Evolutionary conservation across 2,329 filamentous ascomycete species (phyloP), one percentile per base, ranked within the genome.

Genomic region (Penicillium sp.): DNA sequence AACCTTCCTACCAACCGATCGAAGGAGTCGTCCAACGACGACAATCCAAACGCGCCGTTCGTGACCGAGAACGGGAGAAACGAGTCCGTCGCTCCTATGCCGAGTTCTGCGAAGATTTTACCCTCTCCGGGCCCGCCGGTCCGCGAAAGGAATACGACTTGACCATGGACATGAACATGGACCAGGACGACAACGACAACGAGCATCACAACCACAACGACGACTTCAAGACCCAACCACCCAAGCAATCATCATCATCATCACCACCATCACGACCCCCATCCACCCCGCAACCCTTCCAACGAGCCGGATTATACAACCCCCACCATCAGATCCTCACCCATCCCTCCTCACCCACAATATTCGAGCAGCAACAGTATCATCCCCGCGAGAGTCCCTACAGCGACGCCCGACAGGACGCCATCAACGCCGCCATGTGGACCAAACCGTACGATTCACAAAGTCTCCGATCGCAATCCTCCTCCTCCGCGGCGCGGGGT

Each of bases 51-150:
- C 24, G 8, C 28, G 2, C 27, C 47, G 9, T 8, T 7, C 40
- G 28, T 4, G 46, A 49, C 27, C 43, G 28, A 13, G 46, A 37
- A n/a, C 43, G 29, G 27, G 48, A 53, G 4, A 38, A 41, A 9
- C 45, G 43, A 8, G 38, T 54, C 1, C 50, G 45, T 5, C 35
- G 39, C 8, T 54, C 51, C 9, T 54, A 55, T 29, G 46, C 51
- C 5, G 45, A 41, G 5, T 55, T 54, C 18, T 55, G 53, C 36
- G 38, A 54, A 11, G 47, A 45, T 9, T 55, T 55, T 11, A 55
- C 49, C 3, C 11, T 49, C 13, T 55, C 53, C 3, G 53, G 53
- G 4, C 9, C 29, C 9, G 25, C 18, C 12, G 35, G 34, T 7
- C 39, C 28, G 9, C 50, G 39, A 9, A 44, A 43, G 13, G 33